Base-by-base conservation (phyloP, 345 rosid species). In the Sonneratia alba region DNA sequence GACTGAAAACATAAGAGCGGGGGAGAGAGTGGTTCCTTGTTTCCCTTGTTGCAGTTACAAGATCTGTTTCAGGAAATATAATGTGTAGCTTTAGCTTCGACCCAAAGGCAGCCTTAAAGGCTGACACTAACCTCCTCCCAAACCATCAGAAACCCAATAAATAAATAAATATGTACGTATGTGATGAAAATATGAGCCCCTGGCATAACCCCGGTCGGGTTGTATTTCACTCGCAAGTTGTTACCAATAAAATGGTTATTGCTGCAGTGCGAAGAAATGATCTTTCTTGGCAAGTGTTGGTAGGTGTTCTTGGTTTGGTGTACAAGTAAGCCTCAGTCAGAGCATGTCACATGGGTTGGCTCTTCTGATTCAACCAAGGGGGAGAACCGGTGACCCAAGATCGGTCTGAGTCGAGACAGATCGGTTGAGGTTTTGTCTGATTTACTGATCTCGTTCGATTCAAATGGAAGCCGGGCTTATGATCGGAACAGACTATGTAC, bases 11-110 rank as follows among this genome's bases (percentile, higher is more conserved):
- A 8, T 4, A 40, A 47, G 9, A 10, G 15, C 3, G 51, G 1
- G 9, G 51, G 9, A 4, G 19, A 62, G 18, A 62, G 32, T 11
- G 27, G 27, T 67, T 21, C 19, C 37, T 57, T 71, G 73, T 5
- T 71, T 57, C 47, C 57, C 65, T 36, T 62, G 36, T 19, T 15
- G 65, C 72, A 34, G 72, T 43, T 0, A 4, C 72, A 61, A 56
- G n/a, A 57, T 57, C 63, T 67, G 70, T 19, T 67, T 38, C 47
- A 48, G 70, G 22, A 40, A 67, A 32, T 27, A 38, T 7, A 47
- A 22, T 56, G 21, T 21, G n/a, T 42, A 34, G n/a, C 62, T 66
- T 71, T 82, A 18, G 70, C 87, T 85, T 85, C 62, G 34, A 72
- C 32, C 70, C 74, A 6, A 63, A 82, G 69, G 47, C 53, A 68